A percentile compares a stretch with the other conserved stretches of the same genome.
These are phyloP conservation scores for Fistulinella cinereoalba DNA, from an alignment of 1,284 basidiomycete species.

Conservation along the genomic window DNA sequence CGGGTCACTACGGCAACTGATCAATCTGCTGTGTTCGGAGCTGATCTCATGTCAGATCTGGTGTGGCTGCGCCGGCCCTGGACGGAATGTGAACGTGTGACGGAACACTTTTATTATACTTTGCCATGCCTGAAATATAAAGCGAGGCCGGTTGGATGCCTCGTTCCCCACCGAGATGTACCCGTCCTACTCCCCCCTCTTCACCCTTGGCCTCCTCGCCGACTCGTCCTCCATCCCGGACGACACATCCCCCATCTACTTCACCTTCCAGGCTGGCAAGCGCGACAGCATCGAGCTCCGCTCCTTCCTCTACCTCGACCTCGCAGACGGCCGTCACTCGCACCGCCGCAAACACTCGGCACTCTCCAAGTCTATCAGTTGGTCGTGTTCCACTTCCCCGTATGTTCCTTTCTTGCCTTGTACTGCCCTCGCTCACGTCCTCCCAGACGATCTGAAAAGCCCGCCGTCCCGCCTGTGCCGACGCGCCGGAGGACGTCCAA, in stretches of 20 bases:
- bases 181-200: conserved; percentile 30
- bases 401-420: conserved; percentile 6
- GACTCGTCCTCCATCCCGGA: conserved; percentile 4
- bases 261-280: conserved; percentile 45
- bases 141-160: neutral
- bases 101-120: conserved; percentile 1
- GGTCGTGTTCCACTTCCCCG: conserved; percentile 25
- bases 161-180: conserved; percentile 7
- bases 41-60: neutral
- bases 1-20: neutral
- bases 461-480: neutral
- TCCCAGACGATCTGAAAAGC: conserved; percentile 15
- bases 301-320: conserved; percentile 58
- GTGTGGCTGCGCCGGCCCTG: neutral
- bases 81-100: neutral
- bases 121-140: conserved; percentile 19
- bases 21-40: neutral
- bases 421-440: conserved; percentile 1
- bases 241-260: conserved; percentile 38
- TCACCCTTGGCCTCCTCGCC: conserved; percentile 28
- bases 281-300: conserved; percentile 42
- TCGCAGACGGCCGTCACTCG: conserved; percentile 53
- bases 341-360: conserved; percentile 40
- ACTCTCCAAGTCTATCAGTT: conserved; percentile 28
- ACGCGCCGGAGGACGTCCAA: conserved; percentile 37